These are phyloP conservation scores for Phaseolus lunatus DNA, from an alignment of 306 rosid genomes.

Conservation along the genomic window DNA sequence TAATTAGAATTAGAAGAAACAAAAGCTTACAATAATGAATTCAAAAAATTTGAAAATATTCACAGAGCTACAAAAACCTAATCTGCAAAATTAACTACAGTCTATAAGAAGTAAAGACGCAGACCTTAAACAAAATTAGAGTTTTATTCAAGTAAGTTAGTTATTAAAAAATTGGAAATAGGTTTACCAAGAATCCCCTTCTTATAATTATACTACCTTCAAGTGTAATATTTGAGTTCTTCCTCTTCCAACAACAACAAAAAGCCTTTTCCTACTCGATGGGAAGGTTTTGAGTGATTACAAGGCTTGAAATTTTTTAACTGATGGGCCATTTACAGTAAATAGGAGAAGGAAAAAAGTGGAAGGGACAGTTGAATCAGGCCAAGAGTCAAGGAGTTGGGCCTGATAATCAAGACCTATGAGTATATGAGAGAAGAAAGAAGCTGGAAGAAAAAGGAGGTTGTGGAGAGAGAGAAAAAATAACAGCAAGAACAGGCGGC, in stretches of 20 bases:
- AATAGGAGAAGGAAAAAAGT: neutral
- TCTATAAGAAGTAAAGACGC: slow-evolving; percentile 33
- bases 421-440: neutral
- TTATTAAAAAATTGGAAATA: slow-evolving; percentile 19
- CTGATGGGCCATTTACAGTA: neutral
- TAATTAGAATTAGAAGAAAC: slow-evolving; percentile 29
- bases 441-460: neutral
- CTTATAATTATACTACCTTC: slow-evolving; percentile 10
- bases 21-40: slow-evolving; percentile 6
- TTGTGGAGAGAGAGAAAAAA: neutral
- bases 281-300: slow-evolving; percentile 11
- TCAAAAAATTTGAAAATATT: slow-evolving; percentile 28
- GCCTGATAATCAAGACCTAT: neutral
- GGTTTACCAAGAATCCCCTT: neutral
- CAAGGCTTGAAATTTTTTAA: slow-evolving; percentile 22
- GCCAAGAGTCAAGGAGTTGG: neutral
- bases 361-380: neutral
- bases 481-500: slow-evolving; percentile 1
- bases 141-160: slow-evolving; percentile 4
- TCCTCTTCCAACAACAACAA: neutral
- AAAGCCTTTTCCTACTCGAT: neutral
- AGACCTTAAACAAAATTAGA: slow-evolving; percentile 3
- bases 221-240: slow-evolving; percentile 6
- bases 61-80: slow-evolving; percentile 25
- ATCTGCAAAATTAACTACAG: slow-evolving; percentile 20